Evolutionary conservation across 495 filamentous ascomycete species (phyloP).

Genomic region (Aspergillus steynii): DNA sequence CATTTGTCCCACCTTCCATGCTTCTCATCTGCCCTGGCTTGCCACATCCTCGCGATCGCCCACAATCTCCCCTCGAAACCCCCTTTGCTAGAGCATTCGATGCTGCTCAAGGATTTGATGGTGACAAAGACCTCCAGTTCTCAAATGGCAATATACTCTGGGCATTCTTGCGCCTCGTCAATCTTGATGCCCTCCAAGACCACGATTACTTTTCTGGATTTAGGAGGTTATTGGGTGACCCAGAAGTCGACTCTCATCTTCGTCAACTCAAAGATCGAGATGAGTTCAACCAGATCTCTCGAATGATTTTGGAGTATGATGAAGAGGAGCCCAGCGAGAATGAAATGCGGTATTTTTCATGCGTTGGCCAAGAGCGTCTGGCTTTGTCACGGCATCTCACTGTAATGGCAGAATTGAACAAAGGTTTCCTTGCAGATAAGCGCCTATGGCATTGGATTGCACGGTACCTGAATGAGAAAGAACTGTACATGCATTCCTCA

Average conservation of each 20-base stretch:
- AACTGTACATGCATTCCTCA: background rate
- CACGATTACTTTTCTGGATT: background rate
- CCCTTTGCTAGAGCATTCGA: background rate
- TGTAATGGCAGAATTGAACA: background rate
- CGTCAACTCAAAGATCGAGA: background rate
- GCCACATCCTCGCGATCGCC: slow-evolving; percentile 2
- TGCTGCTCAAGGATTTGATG: background rate
- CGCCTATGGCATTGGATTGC: slow-evolving; percentile 2
- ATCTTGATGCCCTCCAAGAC: slow-evolving; percentile 6
- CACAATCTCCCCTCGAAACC: background rate
- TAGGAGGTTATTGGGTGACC: background rate
- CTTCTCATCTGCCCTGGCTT: background rate
- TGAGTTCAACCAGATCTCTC: background rate
- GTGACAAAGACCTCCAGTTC: background rate
- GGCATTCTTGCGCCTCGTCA: background rate
- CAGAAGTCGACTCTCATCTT: background rate
- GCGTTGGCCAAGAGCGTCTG: background rate
- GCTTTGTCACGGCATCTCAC: background rate
- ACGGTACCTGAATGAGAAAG: background rate
- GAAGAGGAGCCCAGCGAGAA: slow-evolving; percentile 1
- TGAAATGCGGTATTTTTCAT: slow-evolving; percentile 3
- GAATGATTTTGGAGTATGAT: background rate
- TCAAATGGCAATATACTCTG: background rate
- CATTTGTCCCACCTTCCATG: slow-evolving; percentile 1
- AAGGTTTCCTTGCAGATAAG: background rate